Base-by-base conservation (phyloP, 1,139 yeast species). In the Kodamaea ohmeri region DNA sequence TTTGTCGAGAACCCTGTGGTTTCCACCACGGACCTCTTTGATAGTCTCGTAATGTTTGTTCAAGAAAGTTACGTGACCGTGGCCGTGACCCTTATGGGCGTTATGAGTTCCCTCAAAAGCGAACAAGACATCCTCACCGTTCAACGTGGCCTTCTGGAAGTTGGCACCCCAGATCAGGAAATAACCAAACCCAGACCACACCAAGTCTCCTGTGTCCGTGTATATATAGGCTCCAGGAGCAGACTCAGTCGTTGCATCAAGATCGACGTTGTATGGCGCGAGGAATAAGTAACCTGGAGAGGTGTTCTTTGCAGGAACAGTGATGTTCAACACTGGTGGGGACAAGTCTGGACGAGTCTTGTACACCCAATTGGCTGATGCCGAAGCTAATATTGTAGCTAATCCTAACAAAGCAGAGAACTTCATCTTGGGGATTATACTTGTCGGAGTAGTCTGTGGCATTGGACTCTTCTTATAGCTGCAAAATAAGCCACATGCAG, bases 101-200 rank as follows among this genome's bases (percentile, higher is more conserved):
- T 61, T 61, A 39, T 59, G 65, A 22, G 57, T 50, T 4, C 66
- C 68, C 48, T 63, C 67, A 43, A 61, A 61, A 4, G 61, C 52
- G 38, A 56, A 61, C 13, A 63, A 43, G 13, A 55, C 46, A 36
- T 55, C 58, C 28, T 56, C 43, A 2, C 60, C 65, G 24, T 58
- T 41, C 28, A 54, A 38, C 14, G 34, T 43, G n/a, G 55, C 57
- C 4, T 59, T 58, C 44, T 63, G 68, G 45, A 63, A 60, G 41
- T 63, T 61, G 24, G 63, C 50, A 1, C 61, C 56, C 62, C 65
- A 55, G 31, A 56, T 61, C 6, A 64, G 59, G 34, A 53, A 55
- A 40, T 56, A 53, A 9, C 55, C 46, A 42, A 53, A 63, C 1
- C 67, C 65, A 3, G 65, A 59, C 67, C 67, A 63, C 14, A 63